A percentile compares a stretch with the other conserved stretches of the same genome.
Evolutionary conservation across 495 filamentous ascomycete genomes (phyloP).

Genomic region (Tetracladium setigerum): DNA sequence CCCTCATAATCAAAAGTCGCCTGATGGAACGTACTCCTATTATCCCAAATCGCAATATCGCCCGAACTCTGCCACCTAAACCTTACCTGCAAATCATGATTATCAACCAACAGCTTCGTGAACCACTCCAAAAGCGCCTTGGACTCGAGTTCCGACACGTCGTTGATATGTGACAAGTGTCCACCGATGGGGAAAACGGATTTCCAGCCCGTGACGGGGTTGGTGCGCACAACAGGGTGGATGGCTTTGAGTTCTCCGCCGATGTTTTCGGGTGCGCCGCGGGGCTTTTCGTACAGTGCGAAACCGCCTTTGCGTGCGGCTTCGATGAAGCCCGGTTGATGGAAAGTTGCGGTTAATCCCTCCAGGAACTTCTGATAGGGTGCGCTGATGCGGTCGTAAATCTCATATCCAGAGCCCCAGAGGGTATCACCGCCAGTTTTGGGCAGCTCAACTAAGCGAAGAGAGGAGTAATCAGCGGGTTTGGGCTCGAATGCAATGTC

Average conservation of each 20-base stretch:
- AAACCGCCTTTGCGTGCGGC: conserved; percentile 48
- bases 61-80: conserved; percentile 52
- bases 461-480: conserved; percentile 57
- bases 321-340: conserved; percentile 50
- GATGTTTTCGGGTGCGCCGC: conserved; percentile 63
- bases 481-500: conserved; percentile 64
- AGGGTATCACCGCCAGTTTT: conserved; percentile 65
- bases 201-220: conserved; percentile 79
- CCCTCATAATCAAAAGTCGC: conserved; percentile 62
- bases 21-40: conserved; percentile 60
- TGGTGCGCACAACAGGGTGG: conserved; percentile 72
- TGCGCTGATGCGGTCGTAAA: conserved; percentile 67
- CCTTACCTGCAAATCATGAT: conserved; percentile 76
- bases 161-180: conserved; percentile 59
- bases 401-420: conserved; percentile 70
- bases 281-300: conserved; percentile 42
- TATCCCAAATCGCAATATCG: conserved; percentile 76
- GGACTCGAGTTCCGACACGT: conserved; percentile 57
- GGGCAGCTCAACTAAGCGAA: conserved; percentile 55
- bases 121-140: conserved; percentile 57
- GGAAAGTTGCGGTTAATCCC: conserved; percentile 57
- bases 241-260: conserved; percentile 53
- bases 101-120: conserved; percentile 54
- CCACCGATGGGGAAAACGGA: conserved; percentile 57
- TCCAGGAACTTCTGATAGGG: conserved; percentile 63